Base-by-base conservation (phyloP, 1,284 basidiomycete genomes). In the Ustilago tritici region DNA sequence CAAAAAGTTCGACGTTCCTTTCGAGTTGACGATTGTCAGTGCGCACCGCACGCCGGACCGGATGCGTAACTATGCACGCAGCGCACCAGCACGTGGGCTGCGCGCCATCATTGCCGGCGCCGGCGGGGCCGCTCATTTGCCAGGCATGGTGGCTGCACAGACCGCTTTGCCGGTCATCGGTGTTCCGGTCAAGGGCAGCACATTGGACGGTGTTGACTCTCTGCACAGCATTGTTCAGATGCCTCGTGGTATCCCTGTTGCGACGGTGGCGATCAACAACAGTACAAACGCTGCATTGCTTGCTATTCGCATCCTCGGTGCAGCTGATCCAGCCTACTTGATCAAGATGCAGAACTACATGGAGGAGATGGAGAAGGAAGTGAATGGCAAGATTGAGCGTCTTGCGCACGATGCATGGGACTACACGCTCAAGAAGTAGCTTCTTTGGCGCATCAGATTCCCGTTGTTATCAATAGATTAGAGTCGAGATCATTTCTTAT, bases 221-320 rank as follows among this genome's bases (percentile, higher is more conserved):
- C 87, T 99, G 78, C 92, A 98, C 86, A 95, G 93, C 85, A 99
- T 99, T 80, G 94, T 99, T 12, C 96, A 99, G 88, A 99, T 99
- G 96, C 96, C 96, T 17, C 91, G 96, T 54, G 97, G 96, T 31
- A 93, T 99, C 70, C 96, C 96, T 3, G 95, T 97, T 9, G 96
- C 97, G 1, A 98, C 95, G 1, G 95, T 98, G 11, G 96, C 95
- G 1, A 98, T 99, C 87, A 95, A 96, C 87, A 98, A 98, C 85
- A 92, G 93, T 19, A 94, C 92, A 67, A 99, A 99, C 82, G 96
- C 95, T 0, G 96, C 92, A 1, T 88, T 99, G 3, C 90, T 99
- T 9, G 95, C 97, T 0, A 90, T 97, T 7, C 91, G 96, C 12
- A 96, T 98, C 43, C 89, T 99, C 1, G 91, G 69, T 17, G 79